Evolutionary conservation across 2,329 filamentous ascomycete species (phyloP), one percentile per base, ranked within the genome.

Genomic region (Hirsutella minnesotensis): DNA sequence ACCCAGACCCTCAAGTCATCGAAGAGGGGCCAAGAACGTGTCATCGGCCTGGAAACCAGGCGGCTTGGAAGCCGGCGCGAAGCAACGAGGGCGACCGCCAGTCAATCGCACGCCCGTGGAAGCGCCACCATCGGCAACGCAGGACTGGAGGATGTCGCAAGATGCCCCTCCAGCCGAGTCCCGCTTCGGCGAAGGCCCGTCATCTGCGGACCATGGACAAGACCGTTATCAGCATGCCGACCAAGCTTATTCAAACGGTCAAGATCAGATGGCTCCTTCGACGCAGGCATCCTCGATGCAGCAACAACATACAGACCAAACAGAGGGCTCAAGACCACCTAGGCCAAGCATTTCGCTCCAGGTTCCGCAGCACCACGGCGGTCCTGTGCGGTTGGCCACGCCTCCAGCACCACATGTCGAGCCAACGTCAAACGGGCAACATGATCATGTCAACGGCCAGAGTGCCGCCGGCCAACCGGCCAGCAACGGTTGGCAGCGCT

Each of bases 11-110:
- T 41, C 54, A 3, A 44, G 49, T 10, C 60, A 59, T 43, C 76
- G 86, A 4, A 84, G 94, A 57, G 88, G 88, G 0, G 84, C 87
- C 0, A 78, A 78, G 55, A 87, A 86, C 7, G 86, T 95, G 0
- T 95, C 88, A 1, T 95, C 88, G 9, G 89, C 89, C 1, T 95
- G 89, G 89, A 79, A 83, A 43, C 78, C 78, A 48, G 77, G 73
- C 45, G 75, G 75, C 15, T 68, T 72, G 33, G 69, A 78, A 12
- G 66, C 75, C 1, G 76, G 72, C 3, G 81, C 82, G 2, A 94
- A 89, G 58, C 71, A 83, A 13, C 72, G 88, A 49, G 88, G 89
- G 7, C 72, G 89, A 46, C 89, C 89, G 35, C 86, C 86, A 0
- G 83, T 80, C 44, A 85, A 82, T 52, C 66, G 52, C 46, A 58